Conservation (phyloP, 345 rosid genomes). For the Brassica rapa region DNA sequence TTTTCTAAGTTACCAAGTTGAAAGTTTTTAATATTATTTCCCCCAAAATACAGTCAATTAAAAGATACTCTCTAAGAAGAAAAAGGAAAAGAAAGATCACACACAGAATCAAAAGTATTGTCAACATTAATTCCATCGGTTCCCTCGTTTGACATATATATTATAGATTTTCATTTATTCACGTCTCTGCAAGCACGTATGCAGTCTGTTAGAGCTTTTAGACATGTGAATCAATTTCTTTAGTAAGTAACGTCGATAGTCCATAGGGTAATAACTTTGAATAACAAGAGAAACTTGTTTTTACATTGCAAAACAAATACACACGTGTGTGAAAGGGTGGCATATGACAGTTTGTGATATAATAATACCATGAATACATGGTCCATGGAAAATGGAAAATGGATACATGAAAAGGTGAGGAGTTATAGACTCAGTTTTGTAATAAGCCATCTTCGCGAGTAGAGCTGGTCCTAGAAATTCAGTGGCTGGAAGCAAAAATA, state of each 20-base stretch:
- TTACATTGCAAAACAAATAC: background rate
- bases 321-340: background rate
- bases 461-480: too few relatives aligned
- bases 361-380: background rate
- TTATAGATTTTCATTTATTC: background rate
- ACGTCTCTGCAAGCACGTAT: background rate
- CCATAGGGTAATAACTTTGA: background rate
- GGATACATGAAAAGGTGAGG: background rate
- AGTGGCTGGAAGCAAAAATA: too few relatives aligned
- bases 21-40: background rate
- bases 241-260: background rate
- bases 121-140: background rate
- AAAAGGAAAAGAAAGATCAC: background rate
- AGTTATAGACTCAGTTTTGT: background rate
- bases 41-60: background rate
- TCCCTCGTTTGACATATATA: background rate
- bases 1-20: background rate
- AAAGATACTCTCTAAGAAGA: background rate
- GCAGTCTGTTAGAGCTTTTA: background rate
- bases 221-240: background rate
- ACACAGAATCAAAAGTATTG: background rate
- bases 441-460: background rate
- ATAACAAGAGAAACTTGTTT: background rate
- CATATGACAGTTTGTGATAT: background rate
- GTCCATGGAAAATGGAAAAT: background rate